Conservation (phyloP, 768 basidiomycete species). For the Lentinus tigrinus region DNA sequence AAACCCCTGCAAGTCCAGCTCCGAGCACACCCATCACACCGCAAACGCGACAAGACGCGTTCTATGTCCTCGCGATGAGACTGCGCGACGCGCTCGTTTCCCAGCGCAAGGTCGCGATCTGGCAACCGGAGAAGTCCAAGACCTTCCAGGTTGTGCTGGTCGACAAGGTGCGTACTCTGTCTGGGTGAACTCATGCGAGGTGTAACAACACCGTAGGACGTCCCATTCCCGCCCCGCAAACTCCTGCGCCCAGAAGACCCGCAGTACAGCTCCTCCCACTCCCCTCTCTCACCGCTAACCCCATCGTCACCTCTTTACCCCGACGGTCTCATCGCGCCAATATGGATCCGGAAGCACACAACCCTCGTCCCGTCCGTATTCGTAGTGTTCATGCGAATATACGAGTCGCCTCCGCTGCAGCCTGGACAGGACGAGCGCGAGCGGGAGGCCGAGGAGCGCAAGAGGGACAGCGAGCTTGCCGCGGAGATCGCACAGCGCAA, state of each 20-base stretch:
- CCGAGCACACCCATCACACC: constrained; percentile 22
- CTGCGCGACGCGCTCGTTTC: constrained; percentile 68
- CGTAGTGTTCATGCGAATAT: constrained; percentile 85
- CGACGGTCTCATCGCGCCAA: constrained; percentile 94
- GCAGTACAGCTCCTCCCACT: constrained; percentile 62
- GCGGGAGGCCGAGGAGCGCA: constrained; percentile 65
- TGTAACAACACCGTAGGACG: constrained; percentile 40
- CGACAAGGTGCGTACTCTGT: constrained; percentile 54
- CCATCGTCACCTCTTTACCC: constrained; percentile 88
- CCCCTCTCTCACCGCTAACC: constrained; percentile 90
- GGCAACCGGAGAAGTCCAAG: constrained; percentile 70
- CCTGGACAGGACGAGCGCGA: constrained; percentile 48
- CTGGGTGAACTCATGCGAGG: not conserved
- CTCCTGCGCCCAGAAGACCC: constrained; percentile 56
- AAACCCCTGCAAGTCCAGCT: constrained; percentile 17
- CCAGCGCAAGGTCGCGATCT: constrained; percentile 65
- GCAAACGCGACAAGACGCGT: constrained; percentile 50
- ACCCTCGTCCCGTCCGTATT: constrained; percentile 91
- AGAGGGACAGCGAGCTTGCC: constrained; percentile 73
- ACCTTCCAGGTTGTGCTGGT: constrained; percentile 84
- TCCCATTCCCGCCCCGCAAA: constrained; percentile 88
- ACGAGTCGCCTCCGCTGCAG: constrained; percentile 61
- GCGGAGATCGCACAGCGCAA: constrained; percentile 79
- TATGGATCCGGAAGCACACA: constrained; percentile 97
- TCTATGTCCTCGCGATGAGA: constrained; percentile 53